Base-by-base conservation (phyloP, 441 rosid species). In the Heliophila coronopifolia region DNA sequence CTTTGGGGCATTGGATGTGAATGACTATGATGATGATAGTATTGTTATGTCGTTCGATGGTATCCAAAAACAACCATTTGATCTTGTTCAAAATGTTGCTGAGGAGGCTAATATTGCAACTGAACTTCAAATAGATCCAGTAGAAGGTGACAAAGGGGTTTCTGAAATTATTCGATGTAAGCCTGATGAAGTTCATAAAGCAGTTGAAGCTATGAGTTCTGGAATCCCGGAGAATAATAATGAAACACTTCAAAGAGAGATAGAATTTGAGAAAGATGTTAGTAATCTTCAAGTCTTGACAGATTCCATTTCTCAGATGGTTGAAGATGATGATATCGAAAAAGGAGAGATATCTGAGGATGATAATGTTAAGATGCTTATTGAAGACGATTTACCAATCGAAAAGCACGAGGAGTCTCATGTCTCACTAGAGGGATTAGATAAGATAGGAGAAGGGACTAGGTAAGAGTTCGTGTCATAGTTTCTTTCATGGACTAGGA, bases 271-370 rank as follows among this genome's bases (percentile, higher is more conserved):
- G 61, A 74, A 58, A 45, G 38, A 54, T 41, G 68, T 48, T 38
- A 10, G 15, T 65, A 25, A 54, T 50, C 30, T 17, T 68, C 60
- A 2, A 24, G 63, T 59, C 34, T 22, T 42, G 39, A 10, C 39
- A 25, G 52, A 15, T 37, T 61, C 62, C 7, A 3, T 58, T 38
- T 36, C 45, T 54, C 58, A 26, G 24, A 48, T 71, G 31, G 66
- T 61, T 61, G 77, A 70, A 63, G 72, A 71, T 45, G 75, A 50
- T n/a, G 83, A 73, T 25, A 56, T 62, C 25, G 94, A 81, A 66
- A 87, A 80, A 66, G 84, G 86, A 59, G 94, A 84, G 71, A 63
- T 81, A 57, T 77, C 78, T 56, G 83, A 70, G 16, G 68, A 69
- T 40, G 60, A 67, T 39, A 65, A 51, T 24, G 65, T 20, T 36